Percentiles rank a stretch among this genome's conserved stretches.
Conservation (phyloP, 345 rosid genomes). For the Xanthoceras sorbifolium region DNA sequence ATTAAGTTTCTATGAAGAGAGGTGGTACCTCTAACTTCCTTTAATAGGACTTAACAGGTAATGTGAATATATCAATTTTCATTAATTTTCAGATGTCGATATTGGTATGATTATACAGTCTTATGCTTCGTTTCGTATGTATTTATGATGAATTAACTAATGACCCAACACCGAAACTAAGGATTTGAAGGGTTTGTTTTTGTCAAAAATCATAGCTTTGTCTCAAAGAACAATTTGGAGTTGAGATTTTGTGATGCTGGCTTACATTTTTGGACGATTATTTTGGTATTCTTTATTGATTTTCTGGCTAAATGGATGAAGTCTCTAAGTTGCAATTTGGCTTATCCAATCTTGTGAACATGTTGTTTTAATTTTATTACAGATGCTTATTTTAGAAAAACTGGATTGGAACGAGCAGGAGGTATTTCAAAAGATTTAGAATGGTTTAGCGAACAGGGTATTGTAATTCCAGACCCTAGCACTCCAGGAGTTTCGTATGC, state of each 20-base stretch:
- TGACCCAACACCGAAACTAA: background rate
- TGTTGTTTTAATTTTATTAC: slow-evolving; percentile 18
- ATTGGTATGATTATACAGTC: background rate
- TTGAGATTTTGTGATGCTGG: background rate
- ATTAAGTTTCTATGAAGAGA: no score
- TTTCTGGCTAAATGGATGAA: background rate
- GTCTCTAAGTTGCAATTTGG: slow-evolving; percentile 4
- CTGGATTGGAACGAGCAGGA: slow-evolving; percentile 76
- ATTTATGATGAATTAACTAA: background rate
- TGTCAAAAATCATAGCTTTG: background rate
- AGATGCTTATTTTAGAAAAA: slow-evolving; percentile 89
- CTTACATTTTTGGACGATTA: background rate
- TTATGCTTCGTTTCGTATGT: background rate
- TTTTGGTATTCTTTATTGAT: background rate
- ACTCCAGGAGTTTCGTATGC: slow-evolving; percentile 63
- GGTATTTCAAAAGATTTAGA: slow-evolving; percentile 67
- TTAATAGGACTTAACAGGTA: no score
- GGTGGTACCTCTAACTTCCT: no score
- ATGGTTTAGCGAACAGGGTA: slow-evolving; percentile 53
- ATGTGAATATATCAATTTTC: background rate
- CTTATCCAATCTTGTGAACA: slow-evolving; percentile 1
- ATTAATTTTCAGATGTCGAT: background rate
- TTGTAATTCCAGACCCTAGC: slow-evolving; percentile 65
- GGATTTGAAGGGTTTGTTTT: background rate
- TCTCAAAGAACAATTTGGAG: background rate